These are phyloP conservation scores for Ophiostoma pallidulum DNA, from an alignment of 2,329 filamentous ascomycete species.

Conservation along the genomic window DNA sequence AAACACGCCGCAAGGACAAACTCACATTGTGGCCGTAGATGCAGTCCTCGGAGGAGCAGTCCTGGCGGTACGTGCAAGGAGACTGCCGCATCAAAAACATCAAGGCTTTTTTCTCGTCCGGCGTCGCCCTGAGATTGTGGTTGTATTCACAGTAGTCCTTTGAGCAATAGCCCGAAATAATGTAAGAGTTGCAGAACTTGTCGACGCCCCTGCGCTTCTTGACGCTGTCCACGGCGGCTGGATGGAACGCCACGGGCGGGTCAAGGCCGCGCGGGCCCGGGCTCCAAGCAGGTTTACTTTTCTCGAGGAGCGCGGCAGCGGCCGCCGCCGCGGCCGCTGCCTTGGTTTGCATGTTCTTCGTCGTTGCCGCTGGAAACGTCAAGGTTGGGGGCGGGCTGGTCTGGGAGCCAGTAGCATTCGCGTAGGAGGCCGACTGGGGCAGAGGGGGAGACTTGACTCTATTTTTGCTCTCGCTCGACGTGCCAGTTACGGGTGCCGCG, in stretches of 20 bases:
- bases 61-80: conserved; percentile 47
- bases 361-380: conserved; percentile 30
- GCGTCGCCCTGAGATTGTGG: conserved; percentile 43
- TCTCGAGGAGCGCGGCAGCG: conserved; percentile 19
- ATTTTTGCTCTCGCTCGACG: neutral
- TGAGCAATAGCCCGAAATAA: conserved; percentile 46
- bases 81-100: conserved; percentile 46
- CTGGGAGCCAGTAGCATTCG: neutral
- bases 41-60: conserved; percentile 48
- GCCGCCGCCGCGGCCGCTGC: conserved; percentile 18
- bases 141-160: conserved; percentile 50
- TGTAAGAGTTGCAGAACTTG: conserved; percentile 55
- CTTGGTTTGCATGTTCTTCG: conserved; percentile 16
- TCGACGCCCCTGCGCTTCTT: conserved; percentile 45
- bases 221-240: conserved; percentile 40
- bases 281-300: conserved; percentile 33
- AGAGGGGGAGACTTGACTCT: neutral
- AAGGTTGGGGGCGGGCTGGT: conserved; percentile 18
- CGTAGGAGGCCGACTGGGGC: neutral
- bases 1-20: neutral
- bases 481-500: no score
- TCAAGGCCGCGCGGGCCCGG: conserved; percentile 48
- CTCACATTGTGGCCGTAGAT: conserved; percentile 54
- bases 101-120: conserved; percentile 48
- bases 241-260: conserved; percentile 37